Base-by-base conservation (phyloP, 768 basidiomycete genomes). In the Scleroderma citrinum region DNA sequence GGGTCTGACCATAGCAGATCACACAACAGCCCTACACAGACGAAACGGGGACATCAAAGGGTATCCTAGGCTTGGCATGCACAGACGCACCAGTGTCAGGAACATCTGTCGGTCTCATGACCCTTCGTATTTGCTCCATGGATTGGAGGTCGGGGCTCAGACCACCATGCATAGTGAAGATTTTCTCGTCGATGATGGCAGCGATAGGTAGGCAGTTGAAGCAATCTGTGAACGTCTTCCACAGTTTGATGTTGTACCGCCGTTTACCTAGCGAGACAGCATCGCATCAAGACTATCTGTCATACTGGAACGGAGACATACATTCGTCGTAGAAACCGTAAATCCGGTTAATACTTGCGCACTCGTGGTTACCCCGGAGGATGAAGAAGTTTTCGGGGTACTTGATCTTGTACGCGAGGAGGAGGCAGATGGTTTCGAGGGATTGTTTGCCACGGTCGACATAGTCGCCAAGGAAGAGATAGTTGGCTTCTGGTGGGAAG, bases 381-480 rank as follows among this genome's bases (percentile, higher is more conserved):
- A 99, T 94, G 76, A 99, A 99, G 76, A 99, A 99, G 78, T 99
- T 99, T 82, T 99, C 95, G 46, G 95, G 95, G 77, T 97, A 99
- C 80, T 98, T 99, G 79, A 95, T 95, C 81, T 99, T 99, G 87
- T 99, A 99, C 40, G 95, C 94, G 58, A 99, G 83, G 51, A 99
- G 79, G 40, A 99, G 83, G 68, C 95, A 97, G 68, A 99, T 99
- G n/a, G 95, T 99, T 75, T 99, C 95, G 62, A 99, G 80, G 41
- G 89, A 92, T 70, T 99, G 95, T 71, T 99, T 99, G 60, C 95
- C 95, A 68, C 95, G 86, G 74, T 99, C 95, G 63, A 99, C 95
- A 65, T 99, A 99, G 73, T 99, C 95, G 55, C 95, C 95, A 46
- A 99, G 83, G 81, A 99, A 99, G 59, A 99, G 87, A 73, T 99